Percentiles rank a stretch among this genome's conserved stretches.
Evolutionary conservation across 1,284 basidiomycete genomes (phyloP).

Genomic region (Moniliella sp.): DNA sequence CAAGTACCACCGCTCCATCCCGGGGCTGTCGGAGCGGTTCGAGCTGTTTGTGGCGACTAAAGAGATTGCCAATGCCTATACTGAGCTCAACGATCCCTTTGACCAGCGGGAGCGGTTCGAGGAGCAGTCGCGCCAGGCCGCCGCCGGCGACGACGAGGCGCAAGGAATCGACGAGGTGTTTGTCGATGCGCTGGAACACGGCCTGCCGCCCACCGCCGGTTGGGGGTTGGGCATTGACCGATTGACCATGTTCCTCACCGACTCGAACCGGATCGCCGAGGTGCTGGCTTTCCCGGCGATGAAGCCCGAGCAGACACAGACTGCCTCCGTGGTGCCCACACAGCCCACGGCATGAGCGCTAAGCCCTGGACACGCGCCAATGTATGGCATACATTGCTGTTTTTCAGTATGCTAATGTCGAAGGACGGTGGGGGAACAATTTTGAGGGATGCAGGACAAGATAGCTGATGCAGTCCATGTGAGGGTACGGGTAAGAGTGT

Average conservation of each 20-base stretch:
- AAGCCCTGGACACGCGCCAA: too few relatives aligned
- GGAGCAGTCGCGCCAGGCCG: slow-evolving; percentile 76
- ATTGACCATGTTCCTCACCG: slow-evolving; percentile 20
- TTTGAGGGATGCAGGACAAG: too few relatives aligned
- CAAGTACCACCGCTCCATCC: slow-evolving; percentile 28
- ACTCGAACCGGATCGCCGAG: slow-evolving; percentile 53
- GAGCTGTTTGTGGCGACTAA: slow-evolving; percentile 95
- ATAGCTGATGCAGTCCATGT: too few relatives aligned
- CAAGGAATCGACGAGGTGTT: slow-evolving; percentile 58
- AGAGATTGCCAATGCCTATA: slow-evolving; percentile 55
- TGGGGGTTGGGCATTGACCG: slow-evolving; percentile 25
- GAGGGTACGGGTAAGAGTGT: too few relatives aligned
- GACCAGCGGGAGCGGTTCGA: slow-evolving; percentile 88
- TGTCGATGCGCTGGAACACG: slow-evolving; percentile 63
- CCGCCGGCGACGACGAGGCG: slow-evolving; percentile 87
- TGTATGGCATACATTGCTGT: too few relatives aligned
- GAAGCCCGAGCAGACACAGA: too few relatives aligned
- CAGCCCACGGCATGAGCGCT: too few relatives aligned
- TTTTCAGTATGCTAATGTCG: too few relatives aligned
- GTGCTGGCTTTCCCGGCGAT: slow-evolving; percentile 71
- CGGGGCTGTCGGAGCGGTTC: slow-evolving; percentile 86
- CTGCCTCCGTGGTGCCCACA: too few relatives aligned
- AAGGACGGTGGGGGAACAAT: too few relatives aligned
- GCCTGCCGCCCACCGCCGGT: slow-evolving; percentile 78
- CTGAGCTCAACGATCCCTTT: slow-evolving; percentile 49